These are phyloP conservation scores for Beauveria caledonica DNA, from an alignment of 2,329 filamentous ascomycete genomes.

Conservation along the genomic window DNA sequence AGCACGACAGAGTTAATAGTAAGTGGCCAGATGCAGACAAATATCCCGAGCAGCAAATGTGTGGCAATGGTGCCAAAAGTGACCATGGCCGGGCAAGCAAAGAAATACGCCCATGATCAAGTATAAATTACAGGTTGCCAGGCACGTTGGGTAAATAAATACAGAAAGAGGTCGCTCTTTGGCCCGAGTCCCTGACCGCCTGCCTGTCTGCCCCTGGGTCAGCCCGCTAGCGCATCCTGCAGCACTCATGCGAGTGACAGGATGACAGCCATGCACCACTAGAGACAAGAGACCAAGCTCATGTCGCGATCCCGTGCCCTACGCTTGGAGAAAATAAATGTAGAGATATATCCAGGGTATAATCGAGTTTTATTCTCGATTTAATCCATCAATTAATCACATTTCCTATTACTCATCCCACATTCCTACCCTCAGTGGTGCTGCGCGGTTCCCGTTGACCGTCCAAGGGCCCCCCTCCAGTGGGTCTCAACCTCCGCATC, in stretches of 20 bases:
- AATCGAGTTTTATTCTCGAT: background rate
- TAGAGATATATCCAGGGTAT: too few species aligned
- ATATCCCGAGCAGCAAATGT: too few species aligned
- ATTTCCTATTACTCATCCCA: background rate
- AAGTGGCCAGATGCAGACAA: too few species aligned
- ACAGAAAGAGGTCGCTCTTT: background rate
- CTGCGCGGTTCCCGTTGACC: background rate
- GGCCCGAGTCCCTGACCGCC: background rate
- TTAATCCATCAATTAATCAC: background rate
- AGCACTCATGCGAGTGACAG: slow-evolving; percentile 3
- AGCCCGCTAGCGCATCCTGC: slow-evolving; percentile 5
- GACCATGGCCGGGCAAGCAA: too few species aligned
- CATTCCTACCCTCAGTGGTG: background rate
- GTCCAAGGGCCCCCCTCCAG: background rate
- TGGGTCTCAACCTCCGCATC: slow-evolving; percentile 13
- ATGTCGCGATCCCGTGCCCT: background rate
- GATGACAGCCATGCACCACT: background rate
- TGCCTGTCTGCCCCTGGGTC: background rate
- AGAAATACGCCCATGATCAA: too few species aligned
- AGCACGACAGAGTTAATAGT: background rate
- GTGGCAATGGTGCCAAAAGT: too few species aligned
- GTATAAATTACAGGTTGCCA: too few species aligned
- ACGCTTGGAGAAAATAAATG: background rate
- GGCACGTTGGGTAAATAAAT: too few species aligned
- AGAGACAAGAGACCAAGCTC: background rate